Evolutionary conservation across 805 yeast species (phyloP).

Genomic region (Lipomyces kockii): DNA sequence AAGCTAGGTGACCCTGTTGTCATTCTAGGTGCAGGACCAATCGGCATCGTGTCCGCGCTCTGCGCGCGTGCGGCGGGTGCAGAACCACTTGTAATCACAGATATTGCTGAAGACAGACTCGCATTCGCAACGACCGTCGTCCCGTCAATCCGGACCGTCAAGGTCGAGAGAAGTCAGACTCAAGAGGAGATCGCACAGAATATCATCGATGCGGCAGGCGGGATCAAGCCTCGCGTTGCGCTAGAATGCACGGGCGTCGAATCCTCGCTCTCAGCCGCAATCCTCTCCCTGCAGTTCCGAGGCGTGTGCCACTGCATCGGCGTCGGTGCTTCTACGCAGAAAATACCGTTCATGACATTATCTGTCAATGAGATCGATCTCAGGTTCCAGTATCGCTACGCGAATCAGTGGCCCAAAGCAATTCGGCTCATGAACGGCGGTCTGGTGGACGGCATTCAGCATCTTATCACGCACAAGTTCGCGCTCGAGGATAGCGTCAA

Average conservation of each 20-base stretch:
- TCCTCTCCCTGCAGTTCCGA: conserved; percentile 54
- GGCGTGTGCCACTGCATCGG: conserved; percentile 57
- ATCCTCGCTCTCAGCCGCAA: conserved; percentile 53
- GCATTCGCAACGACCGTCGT: conserved; percentile 53
- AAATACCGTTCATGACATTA: conserved; percentile 60
- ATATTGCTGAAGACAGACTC: conserved; percentile 52
- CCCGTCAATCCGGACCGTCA: conserved; percentile 54
- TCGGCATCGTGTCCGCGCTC: conserved; percentile 56
- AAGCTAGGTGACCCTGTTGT: conserved; percentile 55
- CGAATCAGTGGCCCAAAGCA: conserved; percentile 62
- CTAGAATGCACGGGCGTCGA: conserved; percentile 63
- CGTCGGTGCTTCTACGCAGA: conserved; percentile 55
- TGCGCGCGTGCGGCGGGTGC: conserved; percentile 60
- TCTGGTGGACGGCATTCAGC: conserved; percentile 49
- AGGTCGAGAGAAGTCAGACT: conserved; percentile 51
- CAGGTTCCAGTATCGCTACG: conserved; percentile 58
- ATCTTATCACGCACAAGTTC: conserved; percentile 57
- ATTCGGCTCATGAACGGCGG: conserved; percentile 55
- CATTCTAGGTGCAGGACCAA: conserved; percentile 65
- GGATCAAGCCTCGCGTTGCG: conserved; percentile 51
- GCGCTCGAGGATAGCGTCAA: conserved; percentile 53
- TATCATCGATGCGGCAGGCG: conserved; percentile 48
- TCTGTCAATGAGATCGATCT: conserved; percentile 58
- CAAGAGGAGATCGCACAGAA: conserved; percentile 44
- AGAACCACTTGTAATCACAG: conserved; percentile 57